Base-by-base conservation (phyloP, 2,329 filamentous ascomycete genomes). In the Colletotrichum scovillei region DNA sequence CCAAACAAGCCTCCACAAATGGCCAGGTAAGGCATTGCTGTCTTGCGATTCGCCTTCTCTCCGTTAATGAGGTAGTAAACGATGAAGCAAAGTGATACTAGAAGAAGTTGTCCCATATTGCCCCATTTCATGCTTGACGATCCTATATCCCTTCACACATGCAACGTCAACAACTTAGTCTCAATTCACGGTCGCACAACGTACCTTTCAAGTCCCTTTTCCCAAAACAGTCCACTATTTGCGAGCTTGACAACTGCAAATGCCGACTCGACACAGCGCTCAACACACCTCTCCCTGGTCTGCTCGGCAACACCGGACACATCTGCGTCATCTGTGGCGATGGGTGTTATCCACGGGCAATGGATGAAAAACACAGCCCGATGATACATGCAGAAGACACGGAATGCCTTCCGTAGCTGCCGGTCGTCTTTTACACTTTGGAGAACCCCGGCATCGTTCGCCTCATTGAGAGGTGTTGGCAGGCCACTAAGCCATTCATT, bases 351-450 rank as follows among this genome's bases (percentile, higher is more conserved):
- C 70, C 66, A 73, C 1, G 70, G 70, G 16, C 70, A 73, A 26
- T 73, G 59, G 3, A 73, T 60, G 2, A 73, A 70, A 46, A 65
- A 69, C 1, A 73, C 46, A 1, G 70, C 70, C 2, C 35, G 38
- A 28, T 73, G 70, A 22, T 73, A 73, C 66, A 73, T 73, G 55
- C 70, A 73, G 32, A 73, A 73, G 2, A 73, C 66, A 5, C 70
- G 58, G 16, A 73, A 52, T 0, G 70, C 55, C n/a, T 62, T 70
- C 4, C 55, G 53, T 11, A 73, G n/a, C 42, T 60, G 66, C 22
- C 26, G 22, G 22, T 56, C 66, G 12, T 73, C 66, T 5, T 60
- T 49, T 11, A 73, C 69, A 2, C 22, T 32, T n/a, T 70, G 66
- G 3, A 73, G 60, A 2, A 46, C 64, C 55, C 35, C 60, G 59